phyloP scores from a whole-genome alignment of 2,329 filamentous ascomycete genomes.

The Sporothrix brunneoviolacea region DNA sequence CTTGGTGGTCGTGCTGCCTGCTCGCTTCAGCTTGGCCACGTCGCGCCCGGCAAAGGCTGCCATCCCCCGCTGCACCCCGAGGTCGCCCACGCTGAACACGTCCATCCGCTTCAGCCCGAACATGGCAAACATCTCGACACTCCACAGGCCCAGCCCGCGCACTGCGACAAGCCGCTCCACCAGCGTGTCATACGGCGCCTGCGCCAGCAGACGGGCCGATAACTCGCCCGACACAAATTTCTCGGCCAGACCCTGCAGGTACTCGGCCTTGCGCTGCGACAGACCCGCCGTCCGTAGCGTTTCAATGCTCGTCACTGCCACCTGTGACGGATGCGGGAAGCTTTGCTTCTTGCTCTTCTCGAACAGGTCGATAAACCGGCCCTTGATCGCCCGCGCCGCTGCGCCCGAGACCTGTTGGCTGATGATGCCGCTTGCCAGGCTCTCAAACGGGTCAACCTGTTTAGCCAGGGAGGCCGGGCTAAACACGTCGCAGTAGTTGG shows the following conservation, averaged over 20 bases:
- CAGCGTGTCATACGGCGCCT: constrained; percentile 78
- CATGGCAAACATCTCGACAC: constrained; percentile 95
- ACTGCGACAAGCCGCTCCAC: constrained; percentile 77
- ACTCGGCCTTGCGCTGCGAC: constrained; percentile 92
- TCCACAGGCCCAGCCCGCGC: constrained; percentile 81
- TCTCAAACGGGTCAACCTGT: constrained; percentile 80
- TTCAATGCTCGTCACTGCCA: constrained; percentile 56
- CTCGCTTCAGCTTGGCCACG: constrained; percentile 73
- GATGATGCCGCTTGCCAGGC: constrained; percentile 79
- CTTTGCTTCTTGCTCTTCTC: constrained; percentile 17
- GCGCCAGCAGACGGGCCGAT: constrained; percentile 66
- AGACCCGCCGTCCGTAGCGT: constrained; percentile 77
- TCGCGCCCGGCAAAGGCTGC: constrained; percentile 79
- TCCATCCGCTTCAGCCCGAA: constrained; percentile 93
- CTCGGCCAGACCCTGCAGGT: constrained; percentile 76
- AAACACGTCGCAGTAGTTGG: constrained; percentile 72
- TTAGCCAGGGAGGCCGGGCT: constrained; percentile 76
- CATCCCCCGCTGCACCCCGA: constrained; percentile 93
- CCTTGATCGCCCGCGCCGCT: constrained; percentile 82
- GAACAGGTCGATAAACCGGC: constrained; percentile 75
- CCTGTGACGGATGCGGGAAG: constrained; percentile 73
- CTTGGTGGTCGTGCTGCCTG: constrained; percentile 56
- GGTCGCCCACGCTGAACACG: constrained; percentile 84
- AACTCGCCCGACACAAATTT: constrained; percentile 74
- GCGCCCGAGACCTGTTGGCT: constrained; percentile 94